phyloP scores from a whole-genome alignment of 2,329 filamentous ascomycete genomes.

The Penicillium verrucosum region DNA sequence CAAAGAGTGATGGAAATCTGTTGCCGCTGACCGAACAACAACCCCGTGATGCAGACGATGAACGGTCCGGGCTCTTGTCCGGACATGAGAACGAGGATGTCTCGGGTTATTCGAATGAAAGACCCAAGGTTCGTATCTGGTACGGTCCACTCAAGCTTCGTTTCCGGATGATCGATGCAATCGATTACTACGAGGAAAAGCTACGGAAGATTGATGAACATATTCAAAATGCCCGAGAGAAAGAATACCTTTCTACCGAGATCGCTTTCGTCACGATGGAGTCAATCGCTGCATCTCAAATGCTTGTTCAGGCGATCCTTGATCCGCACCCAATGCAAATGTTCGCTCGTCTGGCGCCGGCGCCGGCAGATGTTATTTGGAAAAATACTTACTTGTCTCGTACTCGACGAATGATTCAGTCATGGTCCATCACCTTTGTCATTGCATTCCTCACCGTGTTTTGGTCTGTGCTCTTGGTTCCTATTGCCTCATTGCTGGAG shows the following conservation, averaged over 20 bases:
- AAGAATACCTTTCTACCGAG: conserved; percentile 72
- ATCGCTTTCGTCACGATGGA: conserved; percentile 97
- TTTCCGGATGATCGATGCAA: conserved; percentile 75
- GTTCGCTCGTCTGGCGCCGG: conserved; percentile 78
- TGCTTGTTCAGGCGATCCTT: conserved; percentile 92
- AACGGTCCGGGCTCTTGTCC: conserved; percentile 58
- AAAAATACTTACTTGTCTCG: conserved; percentile 82
- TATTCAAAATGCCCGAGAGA: conserved; percentile 66
- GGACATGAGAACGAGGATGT: conserved; percentile 42
- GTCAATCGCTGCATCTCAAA: conserved; percentile 85
- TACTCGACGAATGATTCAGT: conserved; percentile 67
- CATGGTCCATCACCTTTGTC: conserved; percentile 79
- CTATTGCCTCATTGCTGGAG: conserved; percentile 75
- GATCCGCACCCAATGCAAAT: conserved; percentile 85
- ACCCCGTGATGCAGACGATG: conserved; percentile 53
- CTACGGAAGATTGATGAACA: conserved; percentile 74
- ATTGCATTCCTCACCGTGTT: conserved; percentile 81
- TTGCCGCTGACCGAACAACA: conserved; percentile 52
- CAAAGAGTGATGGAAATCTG: conserved; percentile 43
- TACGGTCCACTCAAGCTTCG: conserved; percentile 73
- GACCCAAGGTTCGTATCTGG: conserved; percentile 71
- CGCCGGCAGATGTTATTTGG: conserved; percentile 93
- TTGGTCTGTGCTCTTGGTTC: conserved; percentile 80
- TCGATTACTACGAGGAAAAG: conserved; percentile 90
- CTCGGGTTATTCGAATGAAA: conserved; percentile 44